A percentile compares a stretch with the other conserved stretches of the same genome.
These are phyloP conservation scores for Lotus japonicus DNA, from an alignment of 306 rosid genomes.

Conservation along the genomic window DNA sequence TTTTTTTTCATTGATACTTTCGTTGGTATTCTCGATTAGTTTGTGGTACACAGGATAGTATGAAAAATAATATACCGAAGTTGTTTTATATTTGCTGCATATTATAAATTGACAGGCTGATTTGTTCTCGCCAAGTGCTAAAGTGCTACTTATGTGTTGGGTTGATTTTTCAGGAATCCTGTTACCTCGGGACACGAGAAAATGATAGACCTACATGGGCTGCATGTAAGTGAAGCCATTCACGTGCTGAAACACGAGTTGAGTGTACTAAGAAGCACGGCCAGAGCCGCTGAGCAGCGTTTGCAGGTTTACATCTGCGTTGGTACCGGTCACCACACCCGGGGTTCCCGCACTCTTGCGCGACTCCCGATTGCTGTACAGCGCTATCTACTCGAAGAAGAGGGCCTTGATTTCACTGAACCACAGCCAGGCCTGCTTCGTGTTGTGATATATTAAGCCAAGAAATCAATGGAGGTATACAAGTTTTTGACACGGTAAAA, in stretches of 20 bases:
- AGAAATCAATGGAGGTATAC: conserved; percentile 45
- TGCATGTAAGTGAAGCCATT: conserved; percentile 84
- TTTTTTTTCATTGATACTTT: not conserved
- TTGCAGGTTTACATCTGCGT: conserved; percentile 81
- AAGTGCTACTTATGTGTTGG: not conserved
- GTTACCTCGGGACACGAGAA: conserved; percentile 70
- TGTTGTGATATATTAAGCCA: conserved; percentile 65
- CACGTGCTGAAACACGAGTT: conserved; percentile 80
- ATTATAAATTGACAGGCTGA: not conserved
- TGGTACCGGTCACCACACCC: conserved; percentile 93
- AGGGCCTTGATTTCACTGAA: conserved; percentile 79
- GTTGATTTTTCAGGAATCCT: conserved; percentile 59
- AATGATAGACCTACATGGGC: conserved; percentile 90
- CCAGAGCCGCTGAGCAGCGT: conserved; percentile 72
- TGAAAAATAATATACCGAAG: no score
- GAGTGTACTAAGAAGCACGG: conserved; percentile 67
- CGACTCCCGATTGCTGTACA: conserved; percentile 88
- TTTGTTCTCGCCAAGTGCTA: not conserved
- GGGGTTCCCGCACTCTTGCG: conserved; percentile 88
- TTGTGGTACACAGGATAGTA: not conserved
- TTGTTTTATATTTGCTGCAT: not conserved
- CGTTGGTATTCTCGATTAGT: not conserved
- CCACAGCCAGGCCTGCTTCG: conserved; percentile 90
- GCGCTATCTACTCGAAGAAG: conserved; percentile 87
- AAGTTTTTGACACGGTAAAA: conserved; percentile 52